Conservation (phyloP, 306 rosid species). For the Gynostemma pentaphyllum region DNA sequence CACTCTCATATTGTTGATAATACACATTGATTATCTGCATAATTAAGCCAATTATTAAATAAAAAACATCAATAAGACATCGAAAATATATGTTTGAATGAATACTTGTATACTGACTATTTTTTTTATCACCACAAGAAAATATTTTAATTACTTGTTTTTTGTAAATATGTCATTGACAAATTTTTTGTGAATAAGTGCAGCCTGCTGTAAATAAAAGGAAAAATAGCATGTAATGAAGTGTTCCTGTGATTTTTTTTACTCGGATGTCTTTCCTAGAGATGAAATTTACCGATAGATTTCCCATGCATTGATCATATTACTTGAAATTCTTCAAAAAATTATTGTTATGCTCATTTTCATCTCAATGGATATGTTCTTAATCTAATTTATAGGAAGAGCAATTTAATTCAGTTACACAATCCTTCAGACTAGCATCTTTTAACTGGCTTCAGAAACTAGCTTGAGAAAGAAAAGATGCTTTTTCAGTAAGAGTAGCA, state of each 20-base stretch:
- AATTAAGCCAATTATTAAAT: background rate
- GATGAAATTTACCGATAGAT: too few relatives aligned
- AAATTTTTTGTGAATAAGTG: background rate
- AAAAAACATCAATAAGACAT: background rate
- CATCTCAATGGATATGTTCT: too few relatives aligned
- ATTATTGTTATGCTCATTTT: too few relatives aligned
- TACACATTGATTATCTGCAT: slow-evolving; percentile 89
- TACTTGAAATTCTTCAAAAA: too few relatives aligned
- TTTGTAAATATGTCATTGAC: too few relatives aligned
- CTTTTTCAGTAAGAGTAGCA: background rate
- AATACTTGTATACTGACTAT: background rate
- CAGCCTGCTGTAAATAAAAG: background rate
- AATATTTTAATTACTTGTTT: too few relatives aligned
- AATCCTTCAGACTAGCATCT: too few relatives aligned
- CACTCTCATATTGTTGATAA: slow-evolving; percentile 87
- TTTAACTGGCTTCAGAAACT: too few relatives aligned
- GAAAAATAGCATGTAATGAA: background rate
- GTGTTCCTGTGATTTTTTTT: background rate
- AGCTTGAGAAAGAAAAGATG: background rate
- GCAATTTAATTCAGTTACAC: too few relatives aligned
- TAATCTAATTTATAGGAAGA: too few relatives aligned
- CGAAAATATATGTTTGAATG: background rate
- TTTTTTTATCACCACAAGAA: background rate
- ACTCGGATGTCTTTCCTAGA: too few relatives aligned
- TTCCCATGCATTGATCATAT: too few relatives aligned